Conservation (phyloP, 257 asterid species). For the Capsicum pubescens region DNA sequence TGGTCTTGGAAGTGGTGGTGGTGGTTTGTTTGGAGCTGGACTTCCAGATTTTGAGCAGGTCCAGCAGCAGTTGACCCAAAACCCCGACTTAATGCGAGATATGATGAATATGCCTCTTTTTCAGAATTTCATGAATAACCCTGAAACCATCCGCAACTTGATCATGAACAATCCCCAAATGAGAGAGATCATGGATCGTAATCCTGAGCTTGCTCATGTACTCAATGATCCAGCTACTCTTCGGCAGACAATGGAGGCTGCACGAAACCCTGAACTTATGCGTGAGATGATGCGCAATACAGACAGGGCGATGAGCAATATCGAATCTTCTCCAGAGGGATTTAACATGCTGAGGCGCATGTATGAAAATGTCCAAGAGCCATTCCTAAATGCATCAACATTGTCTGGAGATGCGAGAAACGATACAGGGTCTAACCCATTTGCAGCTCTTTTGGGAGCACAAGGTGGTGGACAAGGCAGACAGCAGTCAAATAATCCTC, state of each 20-base stretch:
- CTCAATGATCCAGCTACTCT: conserved; percentile 67
- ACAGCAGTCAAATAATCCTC: conserved; percentile 40
- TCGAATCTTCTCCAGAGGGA: conserved; percentile 70
- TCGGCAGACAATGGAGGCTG: conserved; percentile 70
- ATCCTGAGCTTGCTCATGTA: conserved; percentile 62
- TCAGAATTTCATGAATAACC: conserved; percentile 64
- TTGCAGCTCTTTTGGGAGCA: conserved; percentile 55
- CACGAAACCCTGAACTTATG: conserved; percentile 70
- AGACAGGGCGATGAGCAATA: conserved; percentile 70
- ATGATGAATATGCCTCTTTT: conserved; percentile 55
- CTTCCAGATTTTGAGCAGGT: conserved; percentile 57
- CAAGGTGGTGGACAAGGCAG: conserved; percentile 50
- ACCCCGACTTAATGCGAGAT: conserved; percentile 64
- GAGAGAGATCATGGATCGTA: conserved; percentile 67
- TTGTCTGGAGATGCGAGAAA: conserved; percentile 51
- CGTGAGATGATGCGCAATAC: conserved; percentile 75
- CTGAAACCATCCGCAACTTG: conserved; percentile 59
- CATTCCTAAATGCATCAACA: conserved; percentile 60
- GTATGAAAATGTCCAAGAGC: conserved; percentile 72
- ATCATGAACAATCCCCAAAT: conserved; percentile 65
- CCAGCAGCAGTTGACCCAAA: conserved; percentile 55
- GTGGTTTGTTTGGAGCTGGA: conserved; percentile 54
- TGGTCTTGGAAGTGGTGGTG: conserved; percentile 49
- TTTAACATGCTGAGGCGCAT: conserved; percentile 70
- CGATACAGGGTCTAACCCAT: conserved; percentile 54